Conservation (phyloP, 2,329 filamentous ascomycete species). For the Tolypocladium guangdongense region DNA sequence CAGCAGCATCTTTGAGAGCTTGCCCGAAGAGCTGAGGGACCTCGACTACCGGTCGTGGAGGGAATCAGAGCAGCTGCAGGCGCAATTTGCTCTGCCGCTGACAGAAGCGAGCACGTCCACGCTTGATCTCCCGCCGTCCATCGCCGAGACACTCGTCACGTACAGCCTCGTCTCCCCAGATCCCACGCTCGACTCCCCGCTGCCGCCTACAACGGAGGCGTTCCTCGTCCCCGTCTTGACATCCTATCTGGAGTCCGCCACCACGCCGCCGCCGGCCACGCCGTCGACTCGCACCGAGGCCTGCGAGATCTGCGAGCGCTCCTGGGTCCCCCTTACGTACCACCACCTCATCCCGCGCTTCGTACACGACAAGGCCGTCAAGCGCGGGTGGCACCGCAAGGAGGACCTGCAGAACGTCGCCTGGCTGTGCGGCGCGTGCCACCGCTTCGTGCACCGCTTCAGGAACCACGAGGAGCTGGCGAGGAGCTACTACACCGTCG, state of each 20-base stretch:
- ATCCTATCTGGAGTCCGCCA: conserved; percentile 47
- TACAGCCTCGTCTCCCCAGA: conserved; percentile 50
- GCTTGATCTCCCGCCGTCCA: conserved; percentile 40
- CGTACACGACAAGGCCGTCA: conserved; percentile 65
- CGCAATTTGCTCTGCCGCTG: conserved; percentile 47
- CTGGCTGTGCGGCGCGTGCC: conserved; percentile 78
- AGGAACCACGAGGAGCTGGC: conserved; percentile 70
- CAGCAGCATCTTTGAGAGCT: conserved; percentile 51
- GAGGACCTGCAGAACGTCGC: conserved; percentile 71
- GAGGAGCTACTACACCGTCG: conserved; percentile 60
- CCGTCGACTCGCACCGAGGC: conserved; percentile 40
- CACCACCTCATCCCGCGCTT: conserved; percentile 77
- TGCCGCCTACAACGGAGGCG: conserved; percentile 29
- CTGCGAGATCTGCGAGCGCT: conserved; percentile 69
- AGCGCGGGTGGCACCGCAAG: conserved; percentile 67
- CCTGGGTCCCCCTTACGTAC: conserved; percentile 68
- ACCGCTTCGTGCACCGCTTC: conserved; percentile 70
- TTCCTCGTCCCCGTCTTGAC: conserved; percentile 55
- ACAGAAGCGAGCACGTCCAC: conserved; percentile 36
- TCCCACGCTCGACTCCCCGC: conserved; percentile 17
- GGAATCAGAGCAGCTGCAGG: conserved; percentile 31
- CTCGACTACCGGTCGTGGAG: conserved; percentile 48
- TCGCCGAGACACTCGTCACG: conserved; percentile 55
- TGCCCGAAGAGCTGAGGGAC: conserved; percentile 50
- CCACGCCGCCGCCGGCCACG: conserved; percentile 54